Conservation (phyloP, 352 stramenopile genomes). For the Ophiocytium majus region DNA sequence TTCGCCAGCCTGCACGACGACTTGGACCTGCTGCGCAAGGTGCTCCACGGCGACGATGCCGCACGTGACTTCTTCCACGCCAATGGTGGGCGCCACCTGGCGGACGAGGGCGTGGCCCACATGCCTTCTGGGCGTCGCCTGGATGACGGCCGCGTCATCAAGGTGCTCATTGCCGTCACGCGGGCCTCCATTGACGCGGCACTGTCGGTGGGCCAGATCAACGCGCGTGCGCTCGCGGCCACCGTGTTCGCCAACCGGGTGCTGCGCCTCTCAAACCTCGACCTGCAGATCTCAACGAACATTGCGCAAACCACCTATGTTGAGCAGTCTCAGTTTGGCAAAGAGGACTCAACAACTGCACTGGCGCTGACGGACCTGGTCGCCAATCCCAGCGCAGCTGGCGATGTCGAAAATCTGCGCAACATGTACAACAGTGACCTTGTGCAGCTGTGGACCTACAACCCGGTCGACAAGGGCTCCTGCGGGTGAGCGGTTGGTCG, state of each 20-base stretch:
- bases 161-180: background rate
- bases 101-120: background rate
- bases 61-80: background rate
- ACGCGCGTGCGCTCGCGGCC: background rate
- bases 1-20: background rate
- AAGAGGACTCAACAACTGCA: background rate
- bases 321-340: background rate
- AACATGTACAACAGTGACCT: background rate
- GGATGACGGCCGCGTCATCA: background rate
- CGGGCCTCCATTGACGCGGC: background rate
- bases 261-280: background rate
- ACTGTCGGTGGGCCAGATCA: background rate
- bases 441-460: background rate
- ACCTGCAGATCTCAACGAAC: background rate
- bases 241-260: background rate
- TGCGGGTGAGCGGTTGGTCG: background rate
- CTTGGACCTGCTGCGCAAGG: background rate
- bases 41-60: background rate
- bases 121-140: background rate
- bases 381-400: background rate
- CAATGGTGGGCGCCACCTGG: background rate
- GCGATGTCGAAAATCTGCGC: background rate
- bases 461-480: background rate
- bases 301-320: background rate
- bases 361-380: background rate